A percentile compares a stretch with the other conserved stretches of the same genome.
These are phyloP conservation scores for Phaeosphaeriaceae sp. DNA, from an alignment of 2,329 filamentous ascomycete species.

Conservation along the genomic window DNA sequence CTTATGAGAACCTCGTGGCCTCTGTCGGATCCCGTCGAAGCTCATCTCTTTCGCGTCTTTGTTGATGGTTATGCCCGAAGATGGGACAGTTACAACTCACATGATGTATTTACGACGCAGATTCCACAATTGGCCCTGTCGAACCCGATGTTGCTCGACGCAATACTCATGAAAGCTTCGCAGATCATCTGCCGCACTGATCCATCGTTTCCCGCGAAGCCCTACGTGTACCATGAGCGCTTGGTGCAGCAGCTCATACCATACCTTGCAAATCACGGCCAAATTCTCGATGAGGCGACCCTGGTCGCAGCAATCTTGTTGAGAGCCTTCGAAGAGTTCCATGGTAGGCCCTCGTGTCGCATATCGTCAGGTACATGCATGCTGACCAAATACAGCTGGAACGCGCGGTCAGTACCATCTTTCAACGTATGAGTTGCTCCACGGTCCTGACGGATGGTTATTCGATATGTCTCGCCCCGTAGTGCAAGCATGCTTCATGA, in stretches of 20 bases:
- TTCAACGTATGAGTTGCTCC: constrained; percentile 24
- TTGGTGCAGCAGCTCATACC: constrained; percentile 22
- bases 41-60: constrained; percentile 23
- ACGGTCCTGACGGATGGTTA: constrained; percentile 18
- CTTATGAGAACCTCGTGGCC: constrained; percentile 8
- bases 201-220: constrained; percentile 15
- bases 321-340: constrained; percentile 23
- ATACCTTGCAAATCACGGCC: constrained; percentile 19
- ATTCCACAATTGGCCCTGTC: constrained; percentile 30
- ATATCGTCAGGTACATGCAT: neutral
- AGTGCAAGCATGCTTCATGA: constrained; percentile 23
- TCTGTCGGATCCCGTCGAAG: constrained; percentile 16
- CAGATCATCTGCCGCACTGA: constrained; percentile 44
- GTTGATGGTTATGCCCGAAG: constrained; percentile 16
- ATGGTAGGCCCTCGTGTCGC: constrained; percentile 14
- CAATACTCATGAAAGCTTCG: constrained; percentile 49
- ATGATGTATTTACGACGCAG: constrained; percentile 13
- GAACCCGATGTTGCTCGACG: constrained; percentile 50
- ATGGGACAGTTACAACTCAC: constrained; percentile 21
- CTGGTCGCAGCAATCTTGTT: constrained; percentile 25
- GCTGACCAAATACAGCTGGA: constrained; percentile 16
- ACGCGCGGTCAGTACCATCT: constrained; percentile 20
- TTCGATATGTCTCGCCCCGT: constrained; percentile 19
- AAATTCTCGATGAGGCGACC: constrained; percentile 24
- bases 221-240: constrained; percentile 25